Percentiles rank a stretch among this genome's conserved stretches.
Evolutionary conservation across 2,329 filamentous ascomycete genomes (phyloP).

Genomic region (Periconia macrospinosa): DNA sequence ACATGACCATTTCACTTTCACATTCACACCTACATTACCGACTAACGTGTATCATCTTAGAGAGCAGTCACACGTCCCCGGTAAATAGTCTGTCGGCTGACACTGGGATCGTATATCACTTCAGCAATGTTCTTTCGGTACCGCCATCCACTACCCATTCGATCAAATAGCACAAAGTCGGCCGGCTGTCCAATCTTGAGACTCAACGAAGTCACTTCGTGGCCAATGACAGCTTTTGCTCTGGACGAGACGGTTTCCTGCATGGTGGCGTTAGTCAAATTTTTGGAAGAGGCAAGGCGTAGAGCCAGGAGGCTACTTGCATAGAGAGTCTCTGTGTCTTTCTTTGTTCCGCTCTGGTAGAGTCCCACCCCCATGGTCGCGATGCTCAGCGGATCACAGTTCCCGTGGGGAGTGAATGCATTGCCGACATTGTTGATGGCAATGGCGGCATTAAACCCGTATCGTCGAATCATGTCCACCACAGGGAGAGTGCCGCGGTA

Average conservation of each 20-base stretch:
- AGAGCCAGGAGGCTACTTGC: conserved; percentile 40
- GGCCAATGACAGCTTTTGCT: conserved; percentile 48
- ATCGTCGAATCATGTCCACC: conserved; percentile 60
- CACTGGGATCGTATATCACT: conserved; percentile 49
- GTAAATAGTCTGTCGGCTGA: conserved; percentile 32
- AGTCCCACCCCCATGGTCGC: conserved; percentile 66
- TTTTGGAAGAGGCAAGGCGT: neutral
- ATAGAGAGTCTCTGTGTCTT: conserved; percentile 62
- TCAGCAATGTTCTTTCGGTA: conserved; percentile 46
- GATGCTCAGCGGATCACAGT: conserved; percentile 65
- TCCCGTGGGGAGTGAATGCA: conserved; percentile 72
- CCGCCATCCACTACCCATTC: conserved; percentile 42
- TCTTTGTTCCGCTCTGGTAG: conserved; percentile 66
- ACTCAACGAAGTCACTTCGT: conserved; percentile 27
- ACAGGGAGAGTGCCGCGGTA: conserved; percentile 65
- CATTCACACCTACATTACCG: no score
- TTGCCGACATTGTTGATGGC: conserved; percentile 75
- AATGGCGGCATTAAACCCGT: conserved; percentile 62
- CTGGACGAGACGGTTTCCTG: conserved; percentile 54
- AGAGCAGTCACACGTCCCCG: conserved; percentile 23
- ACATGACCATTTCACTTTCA: no score
- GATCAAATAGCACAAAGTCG: conserved; percentile 48
- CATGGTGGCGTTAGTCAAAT: conserved; percentile 19
- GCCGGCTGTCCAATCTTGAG: conserved; percentile 42
- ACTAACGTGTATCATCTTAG: neutral